Conservation (phyloP, 2,329 filamentous ascomycete genomes). For the Trichoderma koningiopsis region DNA sequence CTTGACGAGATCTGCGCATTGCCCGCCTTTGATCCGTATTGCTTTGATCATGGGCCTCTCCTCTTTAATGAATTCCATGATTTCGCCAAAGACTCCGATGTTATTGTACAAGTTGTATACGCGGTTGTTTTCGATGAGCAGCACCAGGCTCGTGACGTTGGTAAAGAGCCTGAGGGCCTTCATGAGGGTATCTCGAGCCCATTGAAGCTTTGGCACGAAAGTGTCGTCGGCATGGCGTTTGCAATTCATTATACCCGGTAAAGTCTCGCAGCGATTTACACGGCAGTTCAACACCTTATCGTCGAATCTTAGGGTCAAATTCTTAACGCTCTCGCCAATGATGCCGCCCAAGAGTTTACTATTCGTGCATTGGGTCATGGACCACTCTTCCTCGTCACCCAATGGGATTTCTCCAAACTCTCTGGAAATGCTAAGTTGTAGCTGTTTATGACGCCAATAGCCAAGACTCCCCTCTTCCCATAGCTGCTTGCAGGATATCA, state of each 20-base stretch:
- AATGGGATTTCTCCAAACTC: slow-evolving; percentile 12
- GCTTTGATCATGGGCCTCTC: slow-evolving; percentile 15
- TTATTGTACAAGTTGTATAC: neutral
- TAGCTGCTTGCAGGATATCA: slow-evolving; percentile 7
- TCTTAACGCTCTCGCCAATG: neutral
- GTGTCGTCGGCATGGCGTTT: neutral
- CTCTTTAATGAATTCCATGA: neutral
- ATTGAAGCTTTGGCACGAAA: slow-evolving; percentile 12
- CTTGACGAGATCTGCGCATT: neutral
- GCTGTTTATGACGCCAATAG: neutral
- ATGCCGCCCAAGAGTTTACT: slow-evolving; percentile 2
- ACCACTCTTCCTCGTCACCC: neutral
- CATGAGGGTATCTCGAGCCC: slow-evolving; percentile 17
- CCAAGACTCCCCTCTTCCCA: slow-evolving; percentile 19
- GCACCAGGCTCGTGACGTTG: slow-evolving; percentile 4
- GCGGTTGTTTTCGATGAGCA: slow-evolving; percentile 12
- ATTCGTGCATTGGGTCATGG: neutral
- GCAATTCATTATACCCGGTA: neutral
- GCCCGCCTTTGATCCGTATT: slow-evolving; percentile 4
- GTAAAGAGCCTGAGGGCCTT: slow-evolving; percentile 4
- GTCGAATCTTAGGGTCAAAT: slow-evolving; percentile 13
- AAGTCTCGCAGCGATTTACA: neutral
- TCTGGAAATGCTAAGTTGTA: neutral
- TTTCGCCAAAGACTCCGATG: slow-evolving; percentile 6
- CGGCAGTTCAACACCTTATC: slow-evolving; percentile 15